phyloP scores from a whole-genome alignment of 306 rosid species.

The Trifolium subterraneum region DNA sequence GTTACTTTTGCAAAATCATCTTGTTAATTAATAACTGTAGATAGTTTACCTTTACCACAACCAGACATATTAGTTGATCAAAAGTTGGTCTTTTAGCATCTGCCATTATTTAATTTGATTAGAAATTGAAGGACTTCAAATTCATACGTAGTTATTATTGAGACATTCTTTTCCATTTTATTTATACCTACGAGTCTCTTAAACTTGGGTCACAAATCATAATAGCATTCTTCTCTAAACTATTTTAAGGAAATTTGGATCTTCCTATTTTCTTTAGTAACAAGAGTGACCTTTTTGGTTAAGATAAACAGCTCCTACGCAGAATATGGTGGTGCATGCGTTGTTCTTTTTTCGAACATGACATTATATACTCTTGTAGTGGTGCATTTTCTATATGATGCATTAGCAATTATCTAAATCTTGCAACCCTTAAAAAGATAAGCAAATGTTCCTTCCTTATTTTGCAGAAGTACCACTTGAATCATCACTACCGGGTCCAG shows the following conservation, averaged over 20 bases:
- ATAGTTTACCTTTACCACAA: constrained; percentile 2
- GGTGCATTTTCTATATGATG: neutral
- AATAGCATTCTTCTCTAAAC: constrained; percentile 10
- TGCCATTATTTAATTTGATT: constrained; percentile 26
- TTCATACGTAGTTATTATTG: neutral
- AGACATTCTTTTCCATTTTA: constrained; percentile 31
- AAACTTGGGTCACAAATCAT: constrained; percentile 9
- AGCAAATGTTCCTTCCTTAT: constrained; percentile 13
- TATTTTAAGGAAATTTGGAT: constrained; percentile 8
- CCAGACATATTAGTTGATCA: constrained; percentile 10
- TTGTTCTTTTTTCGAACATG: constrained; percentile 15
- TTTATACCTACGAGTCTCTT: neutral
- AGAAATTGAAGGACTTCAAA: neutral
- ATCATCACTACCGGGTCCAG: constrained; percentile 83
- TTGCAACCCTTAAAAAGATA: constrained; percentile 31
- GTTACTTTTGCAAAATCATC: constrained; percentile 8
- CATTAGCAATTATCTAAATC: neutral
- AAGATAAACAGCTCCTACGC: neutral
- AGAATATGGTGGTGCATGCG: constrained; percentile 4
- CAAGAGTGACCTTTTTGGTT: constrained; percentile 16
- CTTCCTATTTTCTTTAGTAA: constrained; percentile 8
- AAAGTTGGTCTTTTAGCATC: neutral
- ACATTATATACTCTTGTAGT: constrained; percentile 14
- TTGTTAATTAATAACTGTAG: neutral
- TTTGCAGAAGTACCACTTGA: constrained; percentile 84